phyloP scores from a whole-genome alignment of 257 asterid species.

The Nicotiana otophora region DNA sequence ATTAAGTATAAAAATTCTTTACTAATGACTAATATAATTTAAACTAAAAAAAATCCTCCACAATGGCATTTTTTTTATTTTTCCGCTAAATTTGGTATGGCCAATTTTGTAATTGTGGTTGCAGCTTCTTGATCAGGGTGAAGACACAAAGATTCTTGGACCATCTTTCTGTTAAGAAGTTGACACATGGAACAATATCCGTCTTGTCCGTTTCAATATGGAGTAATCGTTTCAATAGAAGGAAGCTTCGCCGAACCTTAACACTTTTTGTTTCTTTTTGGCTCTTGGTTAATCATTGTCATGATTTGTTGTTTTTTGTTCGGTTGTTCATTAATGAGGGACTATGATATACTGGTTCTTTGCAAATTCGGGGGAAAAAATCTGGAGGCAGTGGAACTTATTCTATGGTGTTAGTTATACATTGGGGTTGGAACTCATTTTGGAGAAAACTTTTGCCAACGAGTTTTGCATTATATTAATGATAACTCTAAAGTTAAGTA shows the following conservation, averaged over 20 bases:
- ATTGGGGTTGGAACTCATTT: neutral
- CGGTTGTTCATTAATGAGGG: neutral
- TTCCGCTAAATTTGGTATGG: no score
- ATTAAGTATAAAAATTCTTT: no score
- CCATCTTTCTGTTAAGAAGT: neutral
- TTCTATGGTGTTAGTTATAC: neutral
- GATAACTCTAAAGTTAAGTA: neutral
- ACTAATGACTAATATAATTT: no score
- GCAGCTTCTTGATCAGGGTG: neutral
- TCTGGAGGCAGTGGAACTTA: neutral
- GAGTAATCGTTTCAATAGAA: neutral
- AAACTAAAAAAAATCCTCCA: no score
- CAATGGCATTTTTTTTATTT: no score
- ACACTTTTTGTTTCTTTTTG: neutral
- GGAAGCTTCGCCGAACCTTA: slow-evolving; percentile 5
- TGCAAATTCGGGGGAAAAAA: neutral
- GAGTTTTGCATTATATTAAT: neutral
- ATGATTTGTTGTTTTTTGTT: neutral
- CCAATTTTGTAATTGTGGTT: neutral
- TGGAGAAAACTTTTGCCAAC: neutral
- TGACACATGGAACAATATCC: neutral
- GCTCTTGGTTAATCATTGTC: neutral
- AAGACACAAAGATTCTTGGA: neutral
- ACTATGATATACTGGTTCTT: neutral
- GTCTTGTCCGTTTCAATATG: neutral